Evolutionary conservation across 2,329 filamentous ascomycete species (phyloP).

Genomic region (Cladobotryum protrusum): DNA sequence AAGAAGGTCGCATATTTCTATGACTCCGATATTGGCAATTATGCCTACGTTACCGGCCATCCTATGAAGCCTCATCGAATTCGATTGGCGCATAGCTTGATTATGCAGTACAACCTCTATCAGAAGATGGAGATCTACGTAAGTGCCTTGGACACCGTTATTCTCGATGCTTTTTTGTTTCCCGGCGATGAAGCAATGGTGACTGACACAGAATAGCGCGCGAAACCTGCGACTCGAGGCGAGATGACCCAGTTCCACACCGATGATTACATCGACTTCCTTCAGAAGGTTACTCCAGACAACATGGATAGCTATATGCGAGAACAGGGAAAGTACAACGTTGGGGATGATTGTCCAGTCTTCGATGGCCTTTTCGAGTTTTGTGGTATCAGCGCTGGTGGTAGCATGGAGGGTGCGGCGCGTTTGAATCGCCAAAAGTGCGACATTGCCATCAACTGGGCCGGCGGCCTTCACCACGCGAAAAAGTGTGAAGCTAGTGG

Average conservation of each 20-base stretch:
- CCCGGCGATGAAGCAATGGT: neutral
- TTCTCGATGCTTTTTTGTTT: neutral
- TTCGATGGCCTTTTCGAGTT: constrained; percentile 98
- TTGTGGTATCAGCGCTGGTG: constrained; percentile 88
- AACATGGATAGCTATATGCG: constrained; percentile 94
- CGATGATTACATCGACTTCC: constrained; percentile 90
- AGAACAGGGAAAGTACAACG: constrained; percentile 90
- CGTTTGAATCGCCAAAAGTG: constrained; percentile 86
- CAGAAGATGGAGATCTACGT: constrained; percentile 96
- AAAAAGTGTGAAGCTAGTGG: constrained; percentile 95
- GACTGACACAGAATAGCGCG: constrained; percentile 47
- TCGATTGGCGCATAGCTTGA: constrained; percentile 87
- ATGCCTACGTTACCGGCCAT: constrained; percentile 93
- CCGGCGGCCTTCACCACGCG: constrained; percentile 91
- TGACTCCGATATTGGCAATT: constrained; percentile 96
- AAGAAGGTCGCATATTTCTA: constrained; percentile 98
- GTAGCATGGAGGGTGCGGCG: constrained; percentile 87
- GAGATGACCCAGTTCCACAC: constrained; percentile 95
- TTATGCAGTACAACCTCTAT: constrained; percentile 93
- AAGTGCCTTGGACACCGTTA: constrained; percentile 35
- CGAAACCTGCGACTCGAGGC: constrained; percentile 78
- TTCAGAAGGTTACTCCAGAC: constrained; percentile 92
- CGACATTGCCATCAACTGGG: constrained; percentile 98
- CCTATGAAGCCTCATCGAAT: constrained; percentile 99
- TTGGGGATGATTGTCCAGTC: constrained; percentile 93